These are phyloP conservation scores for Irpex sp. DNA, from an alignment of 1,284 basidiomycete genomes.

Conservation along the genomic window DNA sequence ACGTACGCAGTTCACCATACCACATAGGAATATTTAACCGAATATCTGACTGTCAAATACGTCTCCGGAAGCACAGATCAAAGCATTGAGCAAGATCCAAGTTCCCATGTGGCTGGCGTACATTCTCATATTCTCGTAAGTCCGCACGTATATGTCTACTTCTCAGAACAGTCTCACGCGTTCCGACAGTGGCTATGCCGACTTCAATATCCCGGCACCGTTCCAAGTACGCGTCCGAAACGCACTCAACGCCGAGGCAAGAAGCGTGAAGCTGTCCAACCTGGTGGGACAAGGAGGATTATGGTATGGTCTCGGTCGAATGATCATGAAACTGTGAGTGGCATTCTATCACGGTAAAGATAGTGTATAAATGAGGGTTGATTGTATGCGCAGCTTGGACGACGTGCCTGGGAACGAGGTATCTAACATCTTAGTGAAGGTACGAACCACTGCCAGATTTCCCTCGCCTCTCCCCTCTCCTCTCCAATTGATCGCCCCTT, in stretches of 20 bases:
- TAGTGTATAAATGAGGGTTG: neutral
- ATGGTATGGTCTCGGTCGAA: constrained; percentile 89
- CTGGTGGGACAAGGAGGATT: constrained; percentile 83
- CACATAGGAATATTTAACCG: neutral
- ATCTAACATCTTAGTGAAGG: constrained; percentile 67
- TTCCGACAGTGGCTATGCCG: constrained; percentile 70
- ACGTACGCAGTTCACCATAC: constrained; percentile 47
- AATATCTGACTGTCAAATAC: neutral
- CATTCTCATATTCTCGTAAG: constrained; percentile 78
- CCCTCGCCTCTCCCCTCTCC: constrained; percentile 1
- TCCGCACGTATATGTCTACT: constrained; percentile 2
- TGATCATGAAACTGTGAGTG: constrained; percentile 75
- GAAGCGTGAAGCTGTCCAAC: constrained; percentile 73
- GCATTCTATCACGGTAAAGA: neutral
- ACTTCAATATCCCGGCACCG: constrained; percentile 77
- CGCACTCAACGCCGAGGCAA: constrained; percentile 81
- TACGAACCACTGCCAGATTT: constrained; percentile 24
- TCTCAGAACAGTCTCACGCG: no score
- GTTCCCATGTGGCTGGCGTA: constrained; percentile 87
- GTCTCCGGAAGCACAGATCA: constrained; percentile 53
- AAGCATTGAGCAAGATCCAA: constrained; percentile 67
- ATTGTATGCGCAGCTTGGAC: constrained; percentile 47
- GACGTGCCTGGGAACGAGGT: constrained; percentile 69
- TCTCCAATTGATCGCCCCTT: constrained; percentile 2
- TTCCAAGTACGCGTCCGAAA: constrained; percentile 76